These are phyloP conservation scores for Globisporangium nagaii DNA, from an alignment of 352 stramenopile genomes.

Conservation along the genomic window DNA sequence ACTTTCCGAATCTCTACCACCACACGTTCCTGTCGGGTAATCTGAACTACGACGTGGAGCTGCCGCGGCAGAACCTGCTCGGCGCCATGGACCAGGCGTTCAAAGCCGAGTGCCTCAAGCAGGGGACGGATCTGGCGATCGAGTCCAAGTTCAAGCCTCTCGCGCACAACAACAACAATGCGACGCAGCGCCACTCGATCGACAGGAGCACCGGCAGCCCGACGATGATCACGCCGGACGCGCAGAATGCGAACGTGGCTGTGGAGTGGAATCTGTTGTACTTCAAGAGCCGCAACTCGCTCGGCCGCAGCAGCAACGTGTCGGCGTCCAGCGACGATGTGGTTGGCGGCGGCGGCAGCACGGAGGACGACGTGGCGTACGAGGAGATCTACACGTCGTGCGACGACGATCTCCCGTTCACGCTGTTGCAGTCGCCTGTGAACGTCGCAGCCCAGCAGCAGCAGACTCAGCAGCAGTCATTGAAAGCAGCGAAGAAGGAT, in stretches of 20 bases:
- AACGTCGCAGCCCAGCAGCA: not conserved
- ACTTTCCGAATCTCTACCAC: conserved; percentile 83
- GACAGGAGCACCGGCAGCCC: conserved; percentile 7
- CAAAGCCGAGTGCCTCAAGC: conserved; percentile 60
- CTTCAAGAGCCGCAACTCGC: conserved; percentile 34
- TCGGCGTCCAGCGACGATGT: conserved; percentile 18
- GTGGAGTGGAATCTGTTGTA: conserved; percentile 48
- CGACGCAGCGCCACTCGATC: conserved; percentile 9
- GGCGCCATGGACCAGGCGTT: conserved; percentile 65
- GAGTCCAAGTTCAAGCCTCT: conserved; percentile 43
- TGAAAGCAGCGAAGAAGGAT: conserved; percentile 4
- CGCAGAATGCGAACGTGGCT: conserved; percentile 27
- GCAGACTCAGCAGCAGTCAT: not conserved
- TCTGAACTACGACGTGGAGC: conserved; percentile 72
- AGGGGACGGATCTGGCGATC: conserved; percentile 52
- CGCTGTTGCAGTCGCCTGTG: conserved; percentile 43
- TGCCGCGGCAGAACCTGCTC: conserved; percentile 27
- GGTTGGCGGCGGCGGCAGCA: not conserved
- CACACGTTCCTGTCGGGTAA: conserved; percentile 81
- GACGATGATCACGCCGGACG: not conserved
- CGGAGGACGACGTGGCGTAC: conserved; percentile 32
- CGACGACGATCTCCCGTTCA: conserved; percentile 60
- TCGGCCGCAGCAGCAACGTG: conserved; percentile 27
- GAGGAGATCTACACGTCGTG: conserved; percentile 43
- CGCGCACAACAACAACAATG: conserved; percentile 16